A percentile compares a stretch with the other conserved stretches of the same genome.
Evolutionary conservation across 768 basidiomycete species (phyloP).

Genomic region (Tricholoma sp.): DNA sequence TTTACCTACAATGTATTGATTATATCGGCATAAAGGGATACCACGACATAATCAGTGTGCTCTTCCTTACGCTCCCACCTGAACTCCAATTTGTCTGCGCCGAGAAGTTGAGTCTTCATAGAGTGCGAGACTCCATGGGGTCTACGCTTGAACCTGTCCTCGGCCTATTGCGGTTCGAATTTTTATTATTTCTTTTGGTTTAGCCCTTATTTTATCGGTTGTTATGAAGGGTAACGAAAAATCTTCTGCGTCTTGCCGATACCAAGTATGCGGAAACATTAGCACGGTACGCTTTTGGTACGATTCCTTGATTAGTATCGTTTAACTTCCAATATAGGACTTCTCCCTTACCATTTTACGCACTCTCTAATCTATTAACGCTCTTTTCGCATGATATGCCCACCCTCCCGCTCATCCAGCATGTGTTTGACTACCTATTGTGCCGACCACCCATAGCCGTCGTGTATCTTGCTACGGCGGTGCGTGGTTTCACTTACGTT

Average conservation of each 20-base stretch:
- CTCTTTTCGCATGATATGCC: conserved; percentile 92
- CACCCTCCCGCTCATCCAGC: conserved; percentile 83
- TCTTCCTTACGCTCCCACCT: conserved; percentile 68
- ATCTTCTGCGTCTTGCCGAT: conserved; percentile 68
- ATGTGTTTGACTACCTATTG: conserved; percentile 87
- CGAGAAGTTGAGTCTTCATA: conserved; percentile 72
- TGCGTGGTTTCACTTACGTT: conserved; percentile 34
- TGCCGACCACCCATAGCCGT: conserved; percentile 74
- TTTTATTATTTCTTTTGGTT: neutral
- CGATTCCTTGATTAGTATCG: neutral
- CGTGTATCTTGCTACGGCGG: conserved; percentile 81
- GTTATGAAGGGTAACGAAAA: conserved; percentile 58
- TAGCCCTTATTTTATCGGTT: neutral
- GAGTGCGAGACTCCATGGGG: conserved; percentile 89
- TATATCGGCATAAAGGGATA: conserved; percentile 56
- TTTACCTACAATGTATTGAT: neutral
- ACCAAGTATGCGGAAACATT: conserved; percentile 63
- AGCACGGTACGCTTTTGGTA: conserved; percentile 44
- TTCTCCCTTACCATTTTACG: conserved; percentile 82
- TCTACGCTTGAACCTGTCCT: conserved; percentile 77
- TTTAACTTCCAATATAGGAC: conserved; percentile 35
- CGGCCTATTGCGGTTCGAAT: conserved; percentile 61
- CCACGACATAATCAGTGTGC: conserved; percentile 86
- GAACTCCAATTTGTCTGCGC: conserved; percentile 51
- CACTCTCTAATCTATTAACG: conserved; percentile 85